Percentiles rank a stretch among this genome's conserved stretches.
phyloP scores from a whole-genome alignment of 2,329 filamentous ascomycete species.

The Hortaea sp. region DNA sequence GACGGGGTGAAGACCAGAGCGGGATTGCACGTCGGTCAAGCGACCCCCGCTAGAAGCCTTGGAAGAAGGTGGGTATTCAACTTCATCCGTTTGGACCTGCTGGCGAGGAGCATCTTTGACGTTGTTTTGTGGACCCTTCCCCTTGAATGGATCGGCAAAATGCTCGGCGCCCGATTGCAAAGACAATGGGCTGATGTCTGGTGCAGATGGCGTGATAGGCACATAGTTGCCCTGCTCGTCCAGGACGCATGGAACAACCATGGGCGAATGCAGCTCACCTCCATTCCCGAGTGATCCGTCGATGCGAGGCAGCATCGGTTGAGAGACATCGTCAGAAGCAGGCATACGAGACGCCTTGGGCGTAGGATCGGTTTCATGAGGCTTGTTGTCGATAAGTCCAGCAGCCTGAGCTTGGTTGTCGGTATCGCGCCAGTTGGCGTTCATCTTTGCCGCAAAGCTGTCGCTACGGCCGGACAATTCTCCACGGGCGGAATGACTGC shows the following conservation, averaged over 20 bases:
- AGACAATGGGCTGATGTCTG: neutral
- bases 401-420: neutral
- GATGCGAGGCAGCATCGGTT: constrained; percentile 1
- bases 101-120: neutral
- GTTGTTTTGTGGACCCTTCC: neutral
- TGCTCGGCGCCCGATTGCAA: neutral
- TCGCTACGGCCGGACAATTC: neutral
- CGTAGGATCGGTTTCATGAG: neutral
- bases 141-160: neutral
- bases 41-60: neutral
- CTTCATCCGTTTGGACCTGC: neutral
- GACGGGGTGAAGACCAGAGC: neutral
- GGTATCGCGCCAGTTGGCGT: neutral
- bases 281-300: constrained; percentile 2
- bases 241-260: constrained; percentile 1
- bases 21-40: no score
- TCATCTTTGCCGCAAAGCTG: neutral
- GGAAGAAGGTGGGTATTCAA: neutral
- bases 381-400: neutral
- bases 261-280: neutral
- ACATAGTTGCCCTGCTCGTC: constrained; percentile 3
- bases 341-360: neutral
- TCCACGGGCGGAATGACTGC: neutral
- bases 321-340: neutral
- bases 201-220: neutral